phyloP scores from a whole-genome alignment of 352 stramenopile genomes.

The Pythium sukuiense region DNA sequence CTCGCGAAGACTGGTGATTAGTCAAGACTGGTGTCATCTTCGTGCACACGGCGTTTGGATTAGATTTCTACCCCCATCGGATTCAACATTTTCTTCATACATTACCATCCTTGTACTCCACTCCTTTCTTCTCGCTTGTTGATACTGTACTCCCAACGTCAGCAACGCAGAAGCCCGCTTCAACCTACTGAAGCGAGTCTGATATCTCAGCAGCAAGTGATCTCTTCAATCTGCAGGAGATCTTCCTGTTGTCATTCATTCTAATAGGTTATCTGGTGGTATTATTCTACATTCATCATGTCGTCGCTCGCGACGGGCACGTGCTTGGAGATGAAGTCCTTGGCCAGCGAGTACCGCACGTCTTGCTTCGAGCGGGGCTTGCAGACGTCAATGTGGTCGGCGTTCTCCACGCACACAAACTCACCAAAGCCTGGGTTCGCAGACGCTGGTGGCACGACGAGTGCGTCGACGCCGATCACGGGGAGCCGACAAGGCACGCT shows the following conservation, averaged over 20 bases:
- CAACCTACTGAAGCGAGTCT: not conserved
- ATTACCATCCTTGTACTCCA: conserved; percentile 29
- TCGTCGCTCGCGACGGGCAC: conserved; percentile 10
- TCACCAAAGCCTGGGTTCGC: conserved; percentile 75
- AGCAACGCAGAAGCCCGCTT: not conserved
- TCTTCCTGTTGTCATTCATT: too few relatives aligned
- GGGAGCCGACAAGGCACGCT: conserved; percentile 59
- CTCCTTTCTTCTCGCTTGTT: not conserved
- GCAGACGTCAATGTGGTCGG: conserved; percentile 78
- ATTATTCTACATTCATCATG: conserved; percentile 24
- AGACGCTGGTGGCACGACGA: conserved; percentile 68
- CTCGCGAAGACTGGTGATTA: not conserved
- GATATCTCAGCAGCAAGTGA: not conserved
- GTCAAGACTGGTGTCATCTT: not conserved
- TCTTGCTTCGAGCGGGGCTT: conserved; percentile 63
- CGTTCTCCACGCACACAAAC: conserved; percentile 56
- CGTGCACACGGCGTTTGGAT: conserved; percentile 14
- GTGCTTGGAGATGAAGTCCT: conserved; percentile 55
- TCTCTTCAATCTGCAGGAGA: not conserved
- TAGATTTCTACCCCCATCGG: conserved; percentile 17
- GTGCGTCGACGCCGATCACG: conserved; percentile 66
- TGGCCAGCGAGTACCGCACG: conserved; percentile 56
- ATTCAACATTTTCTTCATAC: conserved; percentile 21
- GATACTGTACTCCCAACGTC: too few relatives aligned
- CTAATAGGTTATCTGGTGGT: not conserved